phyloP scores from a whole-genome alignment of 257 asterid genomes.

The Cordia subcordata region DNA sequence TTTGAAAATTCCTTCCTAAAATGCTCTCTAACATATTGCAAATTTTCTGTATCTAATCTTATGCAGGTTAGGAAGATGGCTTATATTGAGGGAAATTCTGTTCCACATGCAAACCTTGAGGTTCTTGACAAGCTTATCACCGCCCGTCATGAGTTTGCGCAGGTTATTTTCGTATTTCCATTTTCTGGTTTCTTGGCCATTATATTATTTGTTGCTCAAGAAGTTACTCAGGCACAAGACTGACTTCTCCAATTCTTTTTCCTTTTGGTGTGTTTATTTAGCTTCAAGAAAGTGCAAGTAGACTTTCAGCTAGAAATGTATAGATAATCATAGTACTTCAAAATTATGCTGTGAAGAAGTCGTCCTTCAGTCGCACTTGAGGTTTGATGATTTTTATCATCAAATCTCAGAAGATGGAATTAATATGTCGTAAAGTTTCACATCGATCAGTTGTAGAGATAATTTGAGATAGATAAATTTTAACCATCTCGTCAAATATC shows the following conservation, averaged over 20 bases:
- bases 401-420: neutral
- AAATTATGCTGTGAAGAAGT: neutral
- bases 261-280: neutral
- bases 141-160: slow-evolving; percentile 85
- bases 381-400: neutral
- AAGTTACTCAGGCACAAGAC: neutral
- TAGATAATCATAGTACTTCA: neutral
- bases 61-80: slow-evolving; percentile 84
- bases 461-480: no score
- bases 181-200: neutral
- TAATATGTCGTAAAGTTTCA: neutral
- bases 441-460: neutral
- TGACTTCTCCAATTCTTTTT: neutral
- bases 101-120: slow-evolving; percentile 69
- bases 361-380: neutral
- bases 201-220: neutral
- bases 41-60: neutral
- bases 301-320: neutral
- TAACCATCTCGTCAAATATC: no score
- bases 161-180: slow-evolving; percentile 43
- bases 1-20: slow-evolving; percentile 1
- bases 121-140: slow-evolving; percentile 87
- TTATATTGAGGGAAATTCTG: slow-evolving; percentile 74
- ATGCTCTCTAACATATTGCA: neutral
- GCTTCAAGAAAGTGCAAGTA: neutral